A percentile compares a stretch with the other conserved stretches of the same genome.
phyloP scores from a whole-genome alignment of 371 early-diverging fungal genomes.

The Mucor circinelloides region DNA sequence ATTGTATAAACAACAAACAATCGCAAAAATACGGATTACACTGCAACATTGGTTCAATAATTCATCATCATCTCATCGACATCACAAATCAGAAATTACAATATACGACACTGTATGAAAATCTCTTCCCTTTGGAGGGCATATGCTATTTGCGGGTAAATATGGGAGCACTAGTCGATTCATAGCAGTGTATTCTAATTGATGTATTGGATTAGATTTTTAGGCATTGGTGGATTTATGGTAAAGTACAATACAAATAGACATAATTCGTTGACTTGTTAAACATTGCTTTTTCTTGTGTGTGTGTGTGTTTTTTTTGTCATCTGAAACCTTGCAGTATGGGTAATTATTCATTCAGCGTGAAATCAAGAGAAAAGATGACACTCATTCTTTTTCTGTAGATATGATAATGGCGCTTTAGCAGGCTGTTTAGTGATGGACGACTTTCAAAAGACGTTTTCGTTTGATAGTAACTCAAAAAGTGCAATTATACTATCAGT shows the following conservation, averaged over 20 bases:
- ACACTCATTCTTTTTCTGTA: constrained; percentile 8
- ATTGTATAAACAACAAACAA: too few species aligned
- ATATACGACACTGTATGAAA: neutral
- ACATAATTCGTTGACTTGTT: neutral
- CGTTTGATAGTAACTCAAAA: constrained; percentile 32
- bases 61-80: neutral
- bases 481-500: constrained; percentile 26
- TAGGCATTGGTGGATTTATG: constrained; percentile 52
- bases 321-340: constrained; percentile 19
- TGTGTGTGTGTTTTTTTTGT: neutral
- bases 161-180: neutral
- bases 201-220: constrained; percentile 21
- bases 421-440: constrained; percentile 46
- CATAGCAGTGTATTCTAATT: too few species aligned
- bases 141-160: constrained; percentile 25
- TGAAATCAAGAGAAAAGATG: neutral
- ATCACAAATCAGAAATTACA: neutral
- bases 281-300: neutral
- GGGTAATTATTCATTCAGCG: constrained; percentile 21
- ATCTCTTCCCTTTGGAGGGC: constrained; percentile 9
- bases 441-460: constrained; percentile 33
- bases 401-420: constrained; percentile 53
- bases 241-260: constrained; percentile 13
- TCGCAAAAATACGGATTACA: neutral
- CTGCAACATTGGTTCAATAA: neutral